Evolutionary conservation across 306 rosid species (phyloP), one percentile per base, ranked within the genome.

Genomic region (Mucuna pruriens): DNA sequence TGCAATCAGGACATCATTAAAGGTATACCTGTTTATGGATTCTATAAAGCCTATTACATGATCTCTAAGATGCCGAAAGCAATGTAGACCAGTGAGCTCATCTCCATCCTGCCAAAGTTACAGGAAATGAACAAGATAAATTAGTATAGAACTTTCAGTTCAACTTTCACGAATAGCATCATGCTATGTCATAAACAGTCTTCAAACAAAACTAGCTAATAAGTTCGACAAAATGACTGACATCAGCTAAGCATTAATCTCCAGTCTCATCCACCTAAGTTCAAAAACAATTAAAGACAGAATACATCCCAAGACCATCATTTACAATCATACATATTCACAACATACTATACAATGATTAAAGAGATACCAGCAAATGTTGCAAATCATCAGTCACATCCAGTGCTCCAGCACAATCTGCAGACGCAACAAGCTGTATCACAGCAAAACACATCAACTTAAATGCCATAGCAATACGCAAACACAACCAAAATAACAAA

Each of bases 371-470:
- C 97, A 93, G 89, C 75, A 96, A 86, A 78, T 93, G 90, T 61
- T 88, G 97, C 88, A 96, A 90, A 90, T 93, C 98, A 10, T 93
- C 97, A 11, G 97, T 96, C 65, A 96, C 90, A 81, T 96, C 99
- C 85, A 96, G 83, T 15, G 99, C 98, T 88, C 99, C 98, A 58
- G 98, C 94, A 90, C 98, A 96, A 85, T 96, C 99, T 86, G 90
- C 96, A 84, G 99, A 88, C 49, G 97, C 94, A 88, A 96, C 97
- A 88, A 96, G 98, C 99, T 96, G 97, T 83, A 87, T 61, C 84
- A 89, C 88, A 95, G 88, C 85, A 91, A 87, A 83, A 88, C 84
- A 69, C 29, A 78, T 84, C 85, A 77, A 84, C 85, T 86, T 78
- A 58, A 69, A 80, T 66, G 20, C 46, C 54, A 71, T 25, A 48